These are phyloP conservation scores for Smallanthus sonchifolius DNA, from an alignment of 129 eudicot species.

Conservation along the genomic window DNA sequence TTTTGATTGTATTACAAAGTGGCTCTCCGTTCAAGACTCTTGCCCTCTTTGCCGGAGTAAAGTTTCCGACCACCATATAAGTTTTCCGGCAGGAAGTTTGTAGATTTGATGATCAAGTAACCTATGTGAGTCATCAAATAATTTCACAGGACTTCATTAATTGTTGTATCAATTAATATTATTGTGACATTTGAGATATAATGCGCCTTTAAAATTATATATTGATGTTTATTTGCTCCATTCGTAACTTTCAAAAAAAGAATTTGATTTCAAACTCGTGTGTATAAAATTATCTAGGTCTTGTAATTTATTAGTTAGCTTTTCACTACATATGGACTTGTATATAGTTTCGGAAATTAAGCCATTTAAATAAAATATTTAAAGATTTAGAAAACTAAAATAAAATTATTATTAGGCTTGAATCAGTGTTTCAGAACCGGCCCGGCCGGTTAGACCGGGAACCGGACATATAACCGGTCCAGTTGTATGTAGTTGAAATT, in stretches of 20 bases:
- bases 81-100: not conserved
- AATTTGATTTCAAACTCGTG: no score
- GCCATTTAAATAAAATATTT: no score
- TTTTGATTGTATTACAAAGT: slow-evolving; percentile 38
- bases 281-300: no score
- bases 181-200: not conserved
- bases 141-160: not conserved
- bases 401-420: no score
- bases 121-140: slow-evolving; percentile 9
- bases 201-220: not conserved
- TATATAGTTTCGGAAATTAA: no score
- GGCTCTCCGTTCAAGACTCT: slow-evolving; percentile 51
- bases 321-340: no score
- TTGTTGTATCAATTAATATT: not conserved
- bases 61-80: slow-evolving; percentile 26
- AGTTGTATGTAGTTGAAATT: no score
- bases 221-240: not conserved
- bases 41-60: slow-evolving; percentile 64
- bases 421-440: no score
- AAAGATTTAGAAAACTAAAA: no score
- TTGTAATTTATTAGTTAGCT: no score
- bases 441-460: no score
- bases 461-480: no score
- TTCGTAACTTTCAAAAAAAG: not conserved
- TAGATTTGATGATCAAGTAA: not conserved